Percentiles rank a stretch among this genome's conserved stretches.
Evolutionary conservation across 257 asterid genomes (phyloP).

Genomic region (Solanum sparsipilum): DNA sequence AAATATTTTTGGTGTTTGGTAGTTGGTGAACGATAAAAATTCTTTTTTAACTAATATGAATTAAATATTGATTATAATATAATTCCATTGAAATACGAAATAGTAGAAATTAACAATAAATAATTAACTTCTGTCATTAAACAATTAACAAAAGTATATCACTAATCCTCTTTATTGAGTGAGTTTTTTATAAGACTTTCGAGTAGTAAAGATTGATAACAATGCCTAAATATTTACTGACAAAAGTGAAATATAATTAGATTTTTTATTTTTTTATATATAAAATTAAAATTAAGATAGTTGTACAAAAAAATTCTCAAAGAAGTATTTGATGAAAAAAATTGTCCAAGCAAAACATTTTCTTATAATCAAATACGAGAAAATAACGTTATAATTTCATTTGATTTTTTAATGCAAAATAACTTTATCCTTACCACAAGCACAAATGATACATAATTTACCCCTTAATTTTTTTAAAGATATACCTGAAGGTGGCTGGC

Average conservation of each 20-base stretch:
- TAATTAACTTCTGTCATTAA: background rate
- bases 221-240: background rate
- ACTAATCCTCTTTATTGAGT: background rate
- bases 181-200: background rate
- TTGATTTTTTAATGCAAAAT: background rate
- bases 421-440: background rate
- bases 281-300: background rate
- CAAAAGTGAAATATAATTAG: background rate
- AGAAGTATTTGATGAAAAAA: background rate
- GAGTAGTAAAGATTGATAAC: background rate
- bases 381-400: background rate
- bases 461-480: background rate
- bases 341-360: background rate
- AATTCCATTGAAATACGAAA: background rate
- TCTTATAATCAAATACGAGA: background rate
- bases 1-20: background rate
- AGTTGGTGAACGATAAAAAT: background rate
- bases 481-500: constrained; percentile 27
- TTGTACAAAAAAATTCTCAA: background rate
- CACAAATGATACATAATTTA: background rate
- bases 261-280: background rate
- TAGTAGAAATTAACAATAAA: background rate
- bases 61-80: background rate
- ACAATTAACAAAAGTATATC: background rate
- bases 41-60: background rate